Base-by-base conservation (phyloP, 2,329 filamentous ascomycete genomes). In the Aureobasidium sp. region DNA sequence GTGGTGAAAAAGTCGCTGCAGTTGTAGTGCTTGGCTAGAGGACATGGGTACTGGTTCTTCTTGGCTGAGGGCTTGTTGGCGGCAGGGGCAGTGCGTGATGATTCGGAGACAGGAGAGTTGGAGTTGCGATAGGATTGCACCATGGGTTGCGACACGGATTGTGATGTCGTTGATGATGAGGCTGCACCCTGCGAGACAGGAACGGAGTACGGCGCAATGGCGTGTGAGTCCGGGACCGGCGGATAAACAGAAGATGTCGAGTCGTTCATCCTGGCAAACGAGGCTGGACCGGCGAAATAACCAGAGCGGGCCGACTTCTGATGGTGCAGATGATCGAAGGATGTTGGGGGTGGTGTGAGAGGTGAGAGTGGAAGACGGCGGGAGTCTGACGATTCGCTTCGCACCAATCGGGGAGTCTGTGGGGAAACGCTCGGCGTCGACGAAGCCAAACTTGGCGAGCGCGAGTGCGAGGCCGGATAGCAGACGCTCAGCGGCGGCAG, bases 1-100 rank as follows among this genome's bases (percentile, higher is more conserved):
- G 87, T 91, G 55, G 87, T 90, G 66, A 91, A 91, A 10, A 82
- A 88, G 72, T 89, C 88, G 62, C 79, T 80, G 71, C 87, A 91
- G 35, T 81, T 79, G 61, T 82, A 84, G 48, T 77, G 79, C 58
- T 88, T 84, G 29, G 83, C 80, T 64, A 84, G 85, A 21, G 85
- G 83, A 66, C 86, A 90, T 1, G 85, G 84, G 62, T 87, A 89
- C 55, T 84, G 79, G 66, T 83, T 79, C 84, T 89, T 68, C 75
- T 75, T 76, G 21, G 70, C 64, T 41, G 61, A 49, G 1, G 63
- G 58, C 56, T 72, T 72, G 69, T 55, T 74, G 64, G 57, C 77
- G 68, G 59, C 71, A 63, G 59, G 68, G 57, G 58, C 66, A 47
- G 72, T 66, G 50, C 60, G 66, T 25, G 66, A 52, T 66, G 68